A percentile compares a stretch with the other conserved stretches of the same genome.
Conservation (phyloP, 805 yeast genomes). For the Metschnikowia drakensbergensis region DNA sequence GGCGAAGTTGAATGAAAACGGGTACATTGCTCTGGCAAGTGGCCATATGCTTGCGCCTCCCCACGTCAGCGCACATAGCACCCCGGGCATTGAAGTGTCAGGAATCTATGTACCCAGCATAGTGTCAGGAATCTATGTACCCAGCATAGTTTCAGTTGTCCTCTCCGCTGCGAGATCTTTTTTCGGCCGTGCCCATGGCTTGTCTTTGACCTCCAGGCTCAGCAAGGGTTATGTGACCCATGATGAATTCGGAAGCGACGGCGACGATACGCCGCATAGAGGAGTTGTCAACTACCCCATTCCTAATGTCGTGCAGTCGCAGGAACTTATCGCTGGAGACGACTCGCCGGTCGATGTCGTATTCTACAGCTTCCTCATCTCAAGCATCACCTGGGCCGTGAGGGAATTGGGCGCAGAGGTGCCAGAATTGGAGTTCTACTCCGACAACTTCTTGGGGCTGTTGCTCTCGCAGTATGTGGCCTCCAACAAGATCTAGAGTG, state of each 20-base stretch:
- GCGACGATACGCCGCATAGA: slow-evolving; percentile 77
- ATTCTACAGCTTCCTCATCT: slow-evolving; percentile 67
- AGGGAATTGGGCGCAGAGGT: slow-evolving; percentile 22
- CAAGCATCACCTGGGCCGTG: slow-evolving; percentile 34
- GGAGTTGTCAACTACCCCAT: slow-evolving; percentile 55
- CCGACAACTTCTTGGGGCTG: slow-evolving; percentile 31
- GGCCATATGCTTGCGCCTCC: neutral
- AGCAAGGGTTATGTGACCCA: slow-evolving; percentile 73
- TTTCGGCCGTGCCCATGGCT: neutral
- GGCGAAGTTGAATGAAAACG: slow-evolving; percentile 52
- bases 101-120: neutral
- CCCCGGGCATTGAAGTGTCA: neutral
- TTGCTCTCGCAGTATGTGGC: slow-evolving; percentile 31
- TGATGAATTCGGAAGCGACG: slow-evolving; percentile 82
- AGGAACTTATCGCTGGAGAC: slow-evolving; percentile 26
- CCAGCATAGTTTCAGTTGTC: neutral
- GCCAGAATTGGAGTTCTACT: slow-evolving; percentile 25
- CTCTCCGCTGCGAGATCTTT: neutral
- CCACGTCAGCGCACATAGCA: neutral
- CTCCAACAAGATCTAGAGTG: slow-evolving; percentile 3
- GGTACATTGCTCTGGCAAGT: slow-evolving; percentile 25
- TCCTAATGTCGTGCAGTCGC: slow-evolving; percentile 75
- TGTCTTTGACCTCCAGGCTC: slow-evolving; percentile 15
- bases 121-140: neutral
- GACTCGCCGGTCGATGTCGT: slow-evolving; percentile 57